Base-by-base conservation (phyloP, 225 moss, liverwort and hornwort species). In the Climacium dendroides region DNA sequence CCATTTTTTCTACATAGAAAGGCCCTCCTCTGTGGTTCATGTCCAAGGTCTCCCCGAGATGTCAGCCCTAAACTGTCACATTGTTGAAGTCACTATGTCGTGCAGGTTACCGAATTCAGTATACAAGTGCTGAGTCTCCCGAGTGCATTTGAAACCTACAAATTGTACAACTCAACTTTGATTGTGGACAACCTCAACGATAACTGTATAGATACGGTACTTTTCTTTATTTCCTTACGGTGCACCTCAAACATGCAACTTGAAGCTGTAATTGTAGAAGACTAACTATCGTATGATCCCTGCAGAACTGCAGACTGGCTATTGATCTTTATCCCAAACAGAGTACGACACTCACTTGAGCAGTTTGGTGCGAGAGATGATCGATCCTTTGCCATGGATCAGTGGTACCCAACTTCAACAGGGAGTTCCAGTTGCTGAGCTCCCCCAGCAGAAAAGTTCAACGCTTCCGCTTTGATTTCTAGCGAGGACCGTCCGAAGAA, bases 391-490 rank as follows among this genome's bases (percentile, higher is more conserved):
- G 83, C 43, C 70, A 71, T 41, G 32, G 55, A 37, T 87, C 80
- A 87, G 32, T 60, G 50, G 87, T 87, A 87, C 39, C 13, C 87
- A 32, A 87, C 50, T 77, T 81, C 74, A 80, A 87, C 87, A 28
- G 90, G 87, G 43, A 90, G 90, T 79, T 90, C 84, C 52, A 87
- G 57, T 48, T 63, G 79, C 58, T 66, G 84, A 74, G 76, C 16
- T 48, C 78, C 83, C 23, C 87, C 83, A 47, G 89, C 78, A 39
- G 79, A 39, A 57, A 94, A 94, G 75, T 94, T 94, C 50, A 85
- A 67, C 29, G 91, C 90, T 67, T 87, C 87, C 26, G 94, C 94
- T 70, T 88, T 83, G 32, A 91, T 87, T 85, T 92, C 92, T 13
- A 91, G 70, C 17, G 74, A 78, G 17, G 92, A 67, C 23, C 90